These are phyloP conservation scores for Penicillium turbatum DNA, from an alignment of 495 filamentous ascomycete species.

Conservation along the genomic window DNA sequence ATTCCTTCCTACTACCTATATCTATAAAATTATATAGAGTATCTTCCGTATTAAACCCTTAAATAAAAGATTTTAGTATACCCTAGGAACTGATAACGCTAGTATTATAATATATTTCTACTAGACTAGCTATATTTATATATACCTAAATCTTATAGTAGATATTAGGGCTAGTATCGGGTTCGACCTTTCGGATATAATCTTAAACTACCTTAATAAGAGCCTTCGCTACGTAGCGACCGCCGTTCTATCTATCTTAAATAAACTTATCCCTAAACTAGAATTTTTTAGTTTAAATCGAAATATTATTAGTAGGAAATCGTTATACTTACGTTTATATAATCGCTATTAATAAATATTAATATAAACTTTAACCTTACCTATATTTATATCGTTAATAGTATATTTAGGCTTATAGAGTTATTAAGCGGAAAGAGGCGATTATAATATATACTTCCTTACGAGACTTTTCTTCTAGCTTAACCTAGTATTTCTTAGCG, in stretches of 20 bases:
- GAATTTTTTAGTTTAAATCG: neutral
- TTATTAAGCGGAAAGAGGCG: neutral
- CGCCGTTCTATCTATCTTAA: slow-evolving; percentile 20
- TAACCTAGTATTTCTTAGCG: neutral
- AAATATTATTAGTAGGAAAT: neutral
- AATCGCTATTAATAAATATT: slow-evolving; percentile 31
- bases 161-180: slow-evolving; percentile 10
- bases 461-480: slow-evolving; percentile 9
- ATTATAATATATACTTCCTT: slow-evolving; percentile 9
- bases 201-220: slow-evolving; percentile 14
- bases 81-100: slow-evolving; percentile 9
- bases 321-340: slow-evolving; percentile 29
- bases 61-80: slow-evolving; percentile 24
- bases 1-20: slow-evolving; percentile 32
- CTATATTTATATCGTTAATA: slow-evolving; percentile 3
- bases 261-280: slow-evolving; percentile 22
- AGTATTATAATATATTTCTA: slow-evolving; percentile 20
- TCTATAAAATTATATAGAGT: slow-evolving; percentile 31
- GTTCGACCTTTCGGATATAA: slow-evolving; percentile 11
- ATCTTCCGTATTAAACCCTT: slow-evolving; percentile 31
- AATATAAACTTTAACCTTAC: slow-evolving; percentile 23
- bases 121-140: slow-evolving; percentile 28
- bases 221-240: slow-evolving; percentile 19
- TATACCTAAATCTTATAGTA: slow-evolving; percentile 27
- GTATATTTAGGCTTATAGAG: neutral